Conservation (phyloP, 257 asterid genomes). For the Lithospermum erythrorhizon region DNA sequence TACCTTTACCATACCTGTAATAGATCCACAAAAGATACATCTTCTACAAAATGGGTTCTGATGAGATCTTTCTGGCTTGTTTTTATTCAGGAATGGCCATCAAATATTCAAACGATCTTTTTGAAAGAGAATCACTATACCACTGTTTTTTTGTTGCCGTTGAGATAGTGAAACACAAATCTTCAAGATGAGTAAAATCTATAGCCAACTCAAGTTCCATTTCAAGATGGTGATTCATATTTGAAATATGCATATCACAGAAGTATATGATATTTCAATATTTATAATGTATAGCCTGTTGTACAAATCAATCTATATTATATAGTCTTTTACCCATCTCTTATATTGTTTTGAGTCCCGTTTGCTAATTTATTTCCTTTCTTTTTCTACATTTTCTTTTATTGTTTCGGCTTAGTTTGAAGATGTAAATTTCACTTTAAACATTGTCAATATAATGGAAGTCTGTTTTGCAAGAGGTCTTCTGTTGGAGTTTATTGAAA, state of each 20-base stretch:
- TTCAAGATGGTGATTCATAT: conserved; percentile 2
- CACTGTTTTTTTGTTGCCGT: conserved; percentile 10
- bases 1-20: too few relatives aligned
- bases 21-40: too few relatives aligned
- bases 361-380: too few relatives aligned
- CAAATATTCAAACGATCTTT: neutral
- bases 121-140: conserved; percentile 11
- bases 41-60: neutral
- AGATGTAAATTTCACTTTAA: too few relatives aligned
- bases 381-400: too few relatives aligned
- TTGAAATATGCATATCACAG: neutral
- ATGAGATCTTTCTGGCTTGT: conserved; percentile 1
- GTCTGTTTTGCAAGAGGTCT: too few relatives aligned
- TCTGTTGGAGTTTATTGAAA: too few relatives aligned
- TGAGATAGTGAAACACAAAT: neutral
- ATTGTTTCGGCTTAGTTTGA: too few relatives aligned
- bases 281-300: conserved; percentile 1
- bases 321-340: neutral
- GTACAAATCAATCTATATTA: too few relatives aligned
- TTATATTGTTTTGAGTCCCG: too few relatives aligned
- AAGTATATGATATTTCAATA: neutral
- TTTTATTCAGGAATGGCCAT: conserved; percentile 32
- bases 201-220: conserved; percentile 4
- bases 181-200: neutral
- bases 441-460: too few relatives aligned